Conservation (phyloP, 805 yeast species). For the Wickerhamomyces canadensis region DNA sequence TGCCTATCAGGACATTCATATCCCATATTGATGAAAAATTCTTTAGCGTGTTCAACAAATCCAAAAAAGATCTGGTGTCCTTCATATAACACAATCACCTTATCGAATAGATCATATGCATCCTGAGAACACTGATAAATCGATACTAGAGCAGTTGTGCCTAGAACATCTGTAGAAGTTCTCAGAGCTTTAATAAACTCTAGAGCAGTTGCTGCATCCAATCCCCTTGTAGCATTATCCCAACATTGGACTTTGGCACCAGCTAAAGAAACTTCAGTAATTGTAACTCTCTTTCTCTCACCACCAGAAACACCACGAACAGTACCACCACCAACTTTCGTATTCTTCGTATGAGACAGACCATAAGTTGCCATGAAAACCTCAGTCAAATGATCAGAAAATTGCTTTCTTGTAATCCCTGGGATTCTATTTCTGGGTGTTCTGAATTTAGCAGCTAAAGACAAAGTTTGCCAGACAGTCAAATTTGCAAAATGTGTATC, state of each 20-base stretch:
- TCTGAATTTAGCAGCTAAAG: conserved; percentile 47
- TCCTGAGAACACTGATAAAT: conserved; percentile 56
- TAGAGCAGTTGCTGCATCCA: conserved; percentile 57
- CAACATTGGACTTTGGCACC: conserved; percentile 47
- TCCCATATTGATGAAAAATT: conserved; percentile 48
- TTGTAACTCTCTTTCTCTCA: conserved; percentile 71
- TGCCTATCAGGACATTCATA: conserved; percentile 50
- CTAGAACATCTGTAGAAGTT: conserved; percentile 41
- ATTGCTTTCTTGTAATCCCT: conserved; percentile 43
- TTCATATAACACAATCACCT: conserved; percentile 47
- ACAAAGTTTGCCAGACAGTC: conserved; percentile 55
- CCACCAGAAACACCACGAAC: conserved; percentile 75
- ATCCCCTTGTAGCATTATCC: conserved; percentile 64
- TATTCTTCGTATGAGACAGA: conserved; percentile 49
- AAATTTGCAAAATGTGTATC: conserved; percentile 60
- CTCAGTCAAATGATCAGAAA: conserved; percentile 42
- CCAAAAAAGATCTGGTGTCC: conserved; percentile 56
- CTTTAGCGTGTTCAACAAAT: conserved; percentile 37
- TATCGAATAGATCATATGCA: conserved; percentile 49
- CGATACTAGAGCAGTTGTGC: conserved; percentile 54
- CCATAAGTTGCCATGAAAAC: conserved; percentile 51
- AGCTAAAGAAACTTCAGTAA: conserved; percentile 51
- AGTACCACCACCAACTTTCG: conserved; percentile 61
- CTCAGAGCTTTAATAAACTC: conserved; percentile 51
- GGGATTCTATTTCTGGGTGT: conserved; percentile 53